phyloP scores from a whole-genome alignment of 2,329 filamentous ascomycete genomes.

The Beauveria asiatica region DNA sequence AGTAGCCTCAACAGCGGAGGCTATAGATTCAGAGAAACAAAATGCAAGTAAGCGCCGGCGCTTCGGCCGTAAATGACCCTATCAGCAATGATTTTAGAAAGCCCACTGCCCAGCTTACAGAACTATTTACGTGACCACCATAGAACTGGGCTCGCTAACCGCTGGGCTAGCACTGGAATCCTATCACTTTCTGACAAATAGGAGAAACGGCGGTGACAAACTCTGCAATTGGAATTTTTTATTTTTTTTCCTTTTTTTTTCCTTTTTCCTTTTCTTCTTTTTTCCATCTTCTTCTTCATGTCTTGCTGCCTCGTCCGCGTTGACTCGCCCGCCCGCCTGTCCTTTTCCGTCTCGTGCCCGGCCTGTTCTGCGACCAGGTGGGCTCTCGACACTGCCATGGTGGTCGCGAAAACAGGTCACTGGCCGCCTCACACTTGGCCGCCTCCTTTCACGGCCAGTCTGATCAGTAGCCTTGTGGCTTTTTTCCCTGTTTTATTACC shows the following conservation, averaged over 20 bases:
- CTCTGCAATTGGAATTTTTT: background rate
- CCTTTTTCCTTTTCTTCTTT: background rate
- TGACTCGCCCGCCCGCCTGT: too few relatives aligned
- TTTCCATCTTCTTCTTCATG: too few relatives aligned
- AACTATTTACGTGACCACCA: background rate
- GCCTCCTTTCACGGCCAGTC: conserved; percentile 1
- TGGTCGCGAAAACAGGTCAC: background rate
- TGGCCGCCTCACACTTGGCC: background rate
- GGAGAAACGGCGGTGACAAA: background rate
- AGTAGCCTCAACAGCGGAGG: too few relatives aligned
- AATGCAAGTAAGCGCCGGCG: conserved; percentile 2
- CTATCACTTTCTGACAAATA: background rate
- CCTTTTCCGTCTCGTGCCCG: background rate
- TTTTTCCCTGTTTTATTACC: background rate
- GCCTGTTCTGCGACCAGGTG: conserved; percentile 1
- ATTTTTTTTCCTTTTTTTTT: background rate
- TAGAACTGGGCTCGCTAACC: background rate
- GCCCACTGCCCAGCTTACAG: background rate
- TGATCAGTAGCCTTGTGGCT: background rate
- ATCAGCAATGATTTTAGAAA: background rate
- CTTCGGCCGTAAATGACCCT: background rate
- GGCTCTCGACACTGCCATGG: background rate
- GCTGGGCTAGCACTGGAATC: background rate
- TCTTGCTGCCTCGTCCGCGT: too few relatives aligned
- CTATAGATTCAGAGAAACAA: background rate